A percentile compares a stretch with the other conserved stretches of the same genome.
These are phyloP conservation scores for Suaeda aralocaspica DNA, from an alignment of 148 eudicot species.

Conservation along the genomic window DNA sequence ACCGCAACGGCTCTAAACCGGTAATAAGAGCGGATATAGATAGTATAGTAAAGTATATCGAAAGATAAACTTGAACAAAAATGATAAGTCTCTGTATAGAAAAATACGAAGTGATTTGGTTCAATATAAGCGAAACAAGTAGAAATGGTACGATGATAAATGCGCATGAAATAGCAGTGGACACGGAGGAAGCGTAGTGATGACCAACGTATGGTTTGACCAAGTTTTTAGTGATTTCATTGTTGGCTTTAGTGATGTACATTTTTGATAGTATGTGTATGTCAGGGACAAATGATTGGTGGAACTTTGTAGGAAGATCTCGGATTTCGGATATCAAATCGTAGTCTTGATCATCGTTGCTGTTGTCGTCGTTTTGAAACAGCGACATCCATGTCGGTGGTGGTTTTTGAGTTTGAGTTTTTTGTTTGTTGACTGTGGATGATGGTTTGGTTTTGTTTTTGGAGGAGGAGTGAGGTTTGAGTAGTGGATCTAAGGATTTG, in stretches of 20 bases:
- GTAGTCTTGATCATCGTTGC: constrained; percentile 36
- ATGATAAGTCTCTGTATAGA: constrained; percentile 73
- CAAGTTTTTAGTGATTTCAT: constrained; percentile 55
- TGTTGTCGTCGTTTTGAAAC: constrained; percentile 26
- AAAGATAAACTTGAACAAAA: constrained; percentile 70
- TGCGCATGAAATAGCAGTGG: constrained; percentile 49
- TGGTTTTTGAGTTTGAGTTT: constrained; percentile 1
- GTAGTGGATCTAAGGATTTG: constrained; percentile 42
- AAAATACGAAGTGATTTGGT: constrained; percentile 60
- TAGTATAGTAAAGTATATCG: constrained; percentile 76
- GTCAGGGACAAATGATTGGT: constrained; percentile 77
- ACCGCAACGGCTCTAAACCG: constrained; percentile 74
- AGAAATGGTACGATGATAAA: constrained; percentile 67
- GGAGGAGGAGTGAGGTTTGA: constrained; percentile 30
- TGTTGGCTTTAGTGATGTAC: constrained; percentile 56
- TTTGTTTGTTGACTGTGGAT: background rate
- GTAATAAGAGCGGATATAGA: constrained; percentile 57
- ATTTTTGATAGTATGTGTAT: constrained; percentile 53
- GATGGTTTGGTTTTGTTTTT: constrained; percentile 44
- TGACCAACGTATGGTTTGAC: constrained; percentile 78
- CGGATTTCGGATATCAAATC: constrained; percentile 64
- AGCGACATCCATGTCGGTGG: constrained; percentile 27
- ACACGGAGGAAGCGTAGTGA: constrained; percentile 55
- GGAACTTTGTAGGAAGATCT: constrained; percentile 72
- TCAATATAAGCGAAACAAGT: constrained; percentile 65